These are phyloP conservation scores for Inonotus obliquus DNA, from an alignment of 1,284 basidiomycete genomes.

Conservation along the genomic window DNA sequence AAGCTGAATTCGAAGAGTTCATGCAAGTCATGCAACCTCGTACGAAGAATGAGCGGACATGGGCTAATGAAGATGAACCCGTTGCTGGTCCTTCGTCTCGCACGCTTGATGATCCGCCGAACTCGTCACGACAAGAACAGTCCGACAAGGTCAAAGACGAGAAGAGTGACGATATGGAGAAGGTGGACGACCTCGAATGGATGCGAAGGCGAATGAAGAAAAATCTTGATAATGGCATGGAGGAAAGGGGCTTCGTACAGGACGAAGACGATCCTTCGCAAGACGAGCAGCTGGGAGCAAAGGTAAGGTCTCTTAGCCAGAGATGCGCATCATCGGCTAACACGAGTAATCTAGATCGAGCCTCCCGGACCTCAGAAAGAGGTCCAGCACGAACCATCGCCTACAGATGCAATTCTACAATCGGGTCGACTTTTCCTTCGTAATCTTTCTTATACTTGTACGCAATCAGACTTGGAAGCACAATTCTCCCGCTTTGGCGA, in stretches of 20 bases:
- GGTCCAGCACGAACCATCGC: slow-evolving; percentile 36
- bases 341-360: background rate
- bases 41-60: slow-evolving; percentile 54
- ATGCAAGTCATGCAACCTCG: slow-evolving; percentile 61
- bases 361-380: background rate
- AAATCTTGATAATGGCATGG: slow-evolving; percentile 32
- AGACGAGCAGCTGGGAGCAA: background rate
- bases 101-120: slow-evolving; percentile 1
- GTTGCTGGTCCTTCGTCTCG: slow-evolving; percentile 14
- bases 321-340: background rate
- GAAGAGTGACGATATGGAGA: slow-evolving; percentile 22
- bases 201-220: slow-evolving; percentile 61
- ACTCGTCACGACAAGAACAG: slow-evolving; percentile 18
- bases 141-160: slow-evolving; percentile 27
- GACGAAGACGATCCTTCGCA: slow-evolving; percentile 32
- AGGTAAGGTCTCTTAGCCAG: background rate
- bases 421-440: slow-evolving; percentile 87
- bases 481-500: slow-evolving; percentile 71
- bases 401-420: slow-evolving; percentile 63
- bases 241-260: slow-evolving; percentile 53
- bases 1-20: slow-evolving; percentile 50
- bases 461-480: slow-evolving; percentile 65
- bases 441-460: slow-evolving; percentile 85
- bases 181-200: slow-evolving; percentile 68
- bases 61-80: slow-evolving; percentile 50